Base-by-base conservation (phyloP, 768 basidiomycete species). In the Lentinus brumalis region DNA sequence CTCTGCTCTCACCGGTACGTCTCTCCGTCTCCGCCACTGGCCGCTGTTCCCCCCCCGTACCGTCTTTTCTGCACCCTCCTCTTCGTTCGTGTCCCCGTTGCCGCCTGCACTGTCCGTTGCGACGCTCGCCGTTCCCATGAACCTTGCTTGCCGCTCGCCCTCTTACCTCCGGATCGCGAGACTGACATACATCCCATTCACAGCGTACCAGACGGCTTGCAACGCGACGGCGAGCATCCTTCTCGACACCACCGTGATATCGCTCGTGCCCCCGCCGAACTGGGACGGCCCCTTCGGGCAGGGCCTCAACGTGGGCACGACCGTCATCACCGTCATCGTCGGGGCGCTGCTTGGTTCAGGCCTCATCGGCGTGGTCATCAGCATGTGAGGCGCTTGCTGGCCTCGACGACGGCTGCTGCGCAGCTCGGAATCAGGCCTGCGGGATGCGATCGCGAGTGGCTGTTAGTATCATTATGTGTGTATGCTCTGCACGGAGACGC, bases 241-340 rank as follows among this genome's bases (percentile, higher is more conserved):
- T 15, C 63, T 87, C 46, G 61, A 76, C 10, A 56, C 77, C 4
- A 71, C 74, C 12, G 67, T 77, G 42, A 75, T 78, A 21, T 71
- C 77, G 1, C 76, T 91, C 40, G 56, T 67, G 0, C 68, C 84
- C 16, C 83, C 87, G 2, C 47, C 73, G 0, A 72, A 64, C 62
- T 91, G 88, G 89, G 80, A 88, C 64, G 89, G 89, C 0, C 85
- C 85, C 4, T 76, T 77, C 57, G 81, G 76, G 14, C 73, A 77
- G 10, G 70, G 75, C n/a, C 75, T 91, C 61, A 77, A 78, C 52
- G 60, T 73, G 0, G 76, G 70, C 3, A 80, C 72, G 30, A 80
- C 80, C 0, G 78, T 75, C n/a, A 59, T 87, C 31, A 72, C 75
- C 7, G 80, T 86, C 16, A 68, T 69, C 18, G 64, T 76, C 7